Evolutionary conservation across 2,329 filamentous ascomycete species (phyloP).

Genomic region (Xylaria digitata): DNA sequence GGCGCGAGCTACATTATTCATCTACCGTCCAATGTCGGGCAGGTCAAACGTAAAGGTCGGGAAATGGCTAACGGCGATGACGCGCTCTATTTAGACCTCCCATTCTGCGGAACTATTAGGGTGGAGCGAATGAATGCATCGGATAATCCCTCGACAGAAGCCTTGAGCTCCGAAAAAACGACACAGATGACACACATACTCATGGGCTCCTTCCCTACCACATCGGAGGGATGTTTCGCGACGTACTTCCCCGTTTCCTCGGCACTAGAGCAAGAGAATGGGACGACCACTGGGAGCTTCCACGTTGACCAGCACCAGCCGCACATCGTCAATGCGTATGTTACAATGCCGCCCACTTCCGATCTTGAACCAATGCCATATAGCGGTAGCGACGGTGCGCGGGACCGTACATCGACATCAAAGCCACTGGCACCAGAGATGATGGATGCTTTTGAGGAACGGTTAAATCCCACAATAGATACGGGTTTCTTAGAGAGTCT

Average conservation of each 20-base stretch:
- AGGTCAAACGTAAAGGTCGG: neutral
- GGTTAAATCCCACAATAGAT: slow-evolving; percentile 4
- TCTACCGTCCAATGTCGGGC: slow-evolving; percentile 1
- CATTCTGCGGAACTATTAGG: slow-evolving; percentile 33
- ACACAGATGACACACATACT: slow-evolving; percentile 6
- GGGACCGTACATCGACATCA: neutral
- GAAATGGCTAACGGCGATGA: neutral
- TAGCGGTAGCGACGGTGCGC: neutral
- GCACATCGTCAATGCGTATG: neutral
- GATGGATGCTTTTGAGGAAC: slow-evolving; percentile 2
- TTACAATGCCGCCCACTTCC: neutral
- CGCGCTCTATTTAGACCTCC: slow-evolving; percentile 25
- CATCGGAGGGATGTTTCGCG: neutral
- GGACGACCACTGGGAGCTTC: neutral
- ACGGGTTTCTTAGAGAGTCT: slow-evolving; percentile 22
- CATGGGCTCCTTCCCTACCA: slow-evolving; percentile 5
- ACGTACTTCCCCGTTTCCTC: neutral
- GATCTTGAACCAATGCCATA: neutral
- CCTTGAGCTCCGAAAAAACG: neutral
- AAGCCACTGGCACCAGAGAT: neutral
- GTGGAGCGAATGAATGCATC: slow-evolving; percentile 7
- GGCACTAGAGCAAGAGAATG: neutral
- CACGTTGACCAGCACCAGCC: neutral
- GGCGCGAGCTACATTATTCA: slow-evolving; percentile 26
- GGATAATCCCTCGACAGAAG: neutral